These are phyloP conservation scores for Catharanthus roseus DNA, from an alignment of 257 asterid species.

Conservation along the genomic window DNA sequence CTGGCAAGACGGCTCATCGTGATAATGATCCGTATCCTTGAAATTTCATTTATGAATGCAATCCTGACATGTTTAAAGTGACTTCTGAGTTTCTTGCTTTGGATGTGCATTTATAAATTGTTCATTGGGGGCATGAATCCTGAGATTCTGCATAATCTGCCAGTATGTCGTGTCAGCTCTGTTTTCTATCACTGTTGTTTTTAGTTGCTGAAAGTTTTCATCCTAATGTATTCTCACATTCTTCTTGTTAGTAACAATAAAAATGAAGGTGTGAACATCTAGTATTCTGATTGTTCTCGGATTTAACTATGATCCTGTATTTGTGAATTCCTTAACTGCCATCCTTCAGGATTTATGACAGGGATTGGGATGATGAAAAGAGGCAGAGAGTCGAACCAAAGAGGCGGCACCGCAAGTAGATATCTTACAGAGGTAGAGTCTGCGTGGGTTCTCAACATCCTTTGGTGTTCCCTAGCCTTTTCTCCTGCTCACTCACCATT, in stretches of 20 bases:
- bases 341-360: conserved; percentile 53
- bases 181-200: background rate
- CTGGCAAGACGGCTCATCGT: conserved; percentile 68
- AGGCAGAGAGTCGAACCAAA: conserved; percentile 90
- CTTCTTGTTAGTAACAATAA: background rate
- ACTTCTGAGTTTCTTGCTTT: background rate
- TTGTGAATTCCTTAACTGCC: conserved; percentile 40
- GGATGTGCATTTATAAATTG: background rate
- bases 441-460: background rate
- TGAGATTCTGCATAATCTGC: background rate
- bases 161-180: background rate
- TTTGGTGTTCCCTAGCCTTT: background rate
- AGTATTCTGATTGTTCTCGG: background rate
- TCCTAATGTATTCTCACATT: background rate
- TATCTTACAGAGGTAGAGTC: background rate
- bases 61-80: background rate
- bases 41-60: conserved; percentile 5
- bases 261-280: background rate
- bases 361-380: conserved; percentile 99
- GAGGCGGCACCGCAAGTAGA: conserved; percentile 83
- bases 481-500: background rate
- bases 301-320: background rate
- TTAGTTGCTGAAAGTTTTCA: background rate
- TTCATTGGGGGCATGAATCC: background rate
- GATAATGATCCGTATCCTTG: conserved; percentile 88